A percentile compares a stretch with the other conserved stretches of the same genome.
Conservation (phyloP, 2,329 filamentous ascomycete genomes). For the Scytalidium lignicola region DNA sequence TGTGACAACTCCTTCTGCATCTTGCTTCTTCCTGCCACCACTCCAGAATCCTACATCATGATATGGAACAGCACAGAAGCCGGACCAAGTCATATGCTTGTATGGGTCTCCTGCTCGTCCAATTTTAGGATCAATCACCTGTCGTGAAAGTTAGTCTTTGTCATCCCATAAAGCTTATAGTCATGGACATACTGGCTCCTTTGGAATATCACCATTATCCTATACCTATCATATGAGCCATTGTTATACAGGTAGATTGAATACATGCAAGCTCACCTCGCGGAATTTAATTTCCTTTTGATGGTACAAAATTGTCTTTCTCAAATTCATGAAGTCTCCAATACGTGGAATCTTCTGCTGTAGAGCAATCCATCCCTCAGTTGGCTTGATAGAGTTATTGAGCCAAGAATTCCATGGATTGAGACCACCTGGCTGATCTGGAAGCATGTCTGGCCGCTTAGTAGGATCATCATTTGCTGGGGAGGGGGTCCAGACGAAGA, state of each 20-base stretch:
- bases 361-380: conserved; percentile 3
- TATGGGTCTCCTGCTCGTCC: conserved; percentile 1
- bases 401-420: conserved; percentile 8
- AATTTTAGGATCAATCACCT: not conserved
- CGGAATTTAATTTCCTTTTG: not conserved
- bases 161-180: not conserved
- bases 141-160: not conserved
- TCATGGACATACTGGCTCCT: not conserved
- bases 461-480: not conserved
- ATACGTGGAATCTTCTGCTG: conserved; percentile 9
- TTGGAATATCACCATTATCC: not conserved
- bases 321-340: conserved; percentile 2
- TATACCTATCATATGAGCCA: not conserved
- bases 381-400: conserved; percentile 3
- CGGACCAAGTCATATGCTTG: conserved; percentile 6
- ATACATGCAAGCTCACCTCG: not conserved
- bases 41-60: conserved; percentile 3
- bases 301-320: not conserved
- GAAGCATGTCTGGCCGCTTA: conserved; percentile 1
- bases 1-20: conserved; percentile 1
- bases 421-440: not conserved
- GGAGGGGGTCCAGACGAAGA: not conserved
- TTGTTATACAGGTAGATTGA: not conserved
- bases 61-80: conserved; percentile 1
- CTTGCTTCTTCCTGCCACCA: conserved; percentile 1